Evolutionary conservation across 768 basidiomycete species (phyloP).

Genomic region (Suillus decipiens): DNA sequence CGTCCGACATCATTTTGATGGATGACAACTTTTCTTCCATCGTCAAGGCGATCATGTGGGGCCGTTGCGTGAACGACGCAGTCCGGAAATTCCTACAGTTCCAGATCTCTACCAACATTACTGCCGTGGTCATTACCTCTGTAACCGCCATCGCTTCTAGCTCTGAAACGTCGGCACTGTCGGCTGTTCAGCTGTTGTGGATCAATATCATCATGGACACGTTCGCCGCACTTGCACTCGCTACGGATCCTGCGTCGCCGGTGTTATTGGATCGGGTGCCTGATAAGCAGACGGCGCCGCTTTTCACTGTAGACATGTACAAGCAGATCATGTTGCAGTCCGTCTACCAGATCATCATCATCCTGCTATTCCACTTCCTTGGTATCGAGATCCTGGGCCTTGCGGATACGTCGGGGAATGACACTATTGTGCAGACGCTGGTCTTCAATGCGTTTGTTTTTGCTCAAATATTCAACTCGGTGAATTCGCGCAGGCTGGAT

Average conservation of each 20-base stretch:
- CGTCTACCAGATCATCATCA: constrained; percentile 78
- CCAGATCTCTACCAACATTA: constrained; percentile 92
- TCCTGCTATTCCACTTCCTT: constrained; percentile 87
- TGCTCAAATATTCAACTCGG: constrained; percentile 93
- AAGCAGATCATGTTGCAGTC: constrained; percentile 95
- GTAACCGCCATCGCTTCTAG: constrained; percentile 82
- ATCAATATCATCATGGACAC: constrained; percentile 99
- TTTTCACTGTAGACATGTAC: constrained; percentile 94
- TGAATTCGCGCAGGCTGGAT: constrained; percentile 90
- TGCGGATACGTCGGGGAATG: constrained; percentile 33
- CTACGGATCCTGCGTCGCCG: constrained; percentile 91
- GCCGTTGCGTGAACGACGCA: constrained; percentile 96
- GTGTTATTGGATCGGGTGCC: constrained; percentile 85
- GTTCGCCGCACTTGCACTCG: constrained; percentile 95
- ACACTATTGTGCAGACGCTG: constrained; percentile 70
- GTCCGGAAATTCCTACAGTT: constrained; percentile 98
- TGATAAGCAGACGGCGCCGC: constrained; percentile 82
- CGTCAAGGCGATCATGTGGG: constrained; percentile 98
- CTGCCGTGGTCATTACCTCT: constrained; percentile 93
- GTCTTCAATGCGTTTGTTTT: constrained; percentile 99
- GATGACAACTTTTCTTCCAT: constrained; percentile 96
- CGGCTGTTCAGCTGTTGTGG: constrained; percentile 97
- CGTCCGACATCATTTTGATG: constrained; percentile 98
- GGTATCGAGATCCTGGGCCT: constrained; percentile 73
- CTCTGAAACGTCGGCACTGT: constrained; percentile 80